Evolutionary conservation across 306 rosid genomes (phyloP), one percentile per base, ranked within the genome.

Genomic region (Cucurbita argyrosperma): DNA sequence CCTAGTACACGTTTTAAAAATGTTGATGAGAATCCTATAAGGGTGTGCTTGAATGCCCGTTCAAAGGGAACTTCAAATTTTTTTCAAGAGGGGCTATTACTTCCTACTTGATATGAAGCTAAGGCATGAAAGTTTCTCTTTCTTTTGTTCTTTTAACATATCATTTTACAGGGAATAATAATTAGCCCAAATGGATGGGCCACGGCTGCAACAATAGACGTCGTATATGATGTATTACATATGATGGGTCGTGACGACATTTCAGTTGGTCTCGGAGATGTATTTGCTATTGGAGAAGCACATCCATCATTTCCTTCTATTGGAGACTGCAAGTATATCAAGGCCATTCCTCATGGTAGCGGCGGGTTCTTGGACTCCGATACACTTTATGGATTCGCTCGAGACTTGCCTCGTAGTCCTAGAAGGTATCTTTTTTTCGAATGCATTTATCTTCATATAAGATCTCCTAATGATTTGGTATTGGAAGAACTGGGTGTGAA

Each of bases 161-260:
- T 43, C 21, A 69, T 51, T 68, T 35, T 23, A 5, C 80, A 94
- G 99, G 99, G 88, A 82, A 87, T 94, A 46, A 87, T 91, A 55
- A 87, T 91, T 55, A 94, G 91, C 70, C 92, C 97, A 82, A 91
- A 85, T 3, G 97, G 99, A 38, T 94, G 99, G 99, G 95, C 95
- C 71, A 88, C 88, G 75, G 92, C 85, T 37, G 99, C 96, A 72
- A 94, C 96, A 71, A 89, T 89, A 76, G 96, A 94, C 72, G 76
- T 91, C 1, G 49, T 91, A 1, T 91, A 91, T 79, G 97, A 91
- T 64, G 30, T 94, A 57, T 81, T 94, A 51, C 99, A 94, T 83
- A 94, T 89, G 99, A 94, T 94, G 97, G 96, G 99, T 3, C 89
- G 96, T 37, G 99, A 91, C 1, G 99, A 94, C 81, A 84, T 94